Base-by-base conservation (phyloP, 495 filamentous ascomycete species). In the Hypoxylon lenormandii region DNA sequence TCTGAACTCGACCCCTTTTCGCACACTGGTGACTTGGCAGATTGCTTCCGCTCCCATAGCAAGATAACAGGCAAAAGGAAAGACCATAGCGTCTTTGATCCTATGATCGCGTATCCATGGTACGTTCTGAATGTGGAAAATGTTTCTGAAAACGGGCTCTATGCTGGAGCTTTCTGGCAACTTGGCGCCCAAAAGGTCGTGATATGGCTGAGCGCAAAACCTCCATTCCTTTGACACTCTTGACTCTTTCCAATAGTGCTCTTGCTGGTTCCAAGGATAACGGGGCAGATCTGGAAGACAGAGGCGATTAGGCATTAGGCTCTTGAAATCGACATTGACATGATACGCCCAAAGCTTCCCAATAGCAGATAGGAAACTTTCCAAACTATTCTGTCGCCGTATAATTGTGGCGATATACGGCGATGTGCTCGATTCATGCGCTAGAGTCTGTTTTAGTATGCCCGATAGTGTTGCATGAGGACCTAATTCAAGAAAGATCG, bases 181-280 rank as follows among this genome's bases (percentile, higher is more conserved):
- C 1, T 60, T 67, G 5, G 64, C 56, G 0, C 86, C 86, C 0
- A 88, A 72, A 0, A 87, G 58, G 52, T 83, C 79, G 50, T 85
- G 80, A 3, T 72, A 64, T 0, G 64, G 55, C 46, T 72, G 64
- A 8, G 72, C 64, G 0, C 80, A 74, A 15, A 73, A 60, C 10
- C 84, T 76, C 48, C 78, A 83, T 23, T 80, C 77, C 11, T 69
- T 70, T 45, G 74, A 79, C 4, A 77, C 49, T 1, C 83, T 64
- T 3, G 73, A 59, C 23, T 83, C 76, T 50, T 66, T 59, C 81
- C 81, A 85, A 57, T 75, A 78, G 2, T 45, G 52, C 30, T 64
- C 50, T 46, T 58, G 46, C 57, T 83, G 76, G 22, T 78, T 59
- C 82, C 83, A 86, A 11, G 74, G 54, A 51, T 79, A 76, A 0